A percentile compares a stretch with the other conserved stretches of the same genome.
phyloP scores from a whole-genome alignment of 164 flowering plant species.

The Macadamia integrifolia region DNA sequence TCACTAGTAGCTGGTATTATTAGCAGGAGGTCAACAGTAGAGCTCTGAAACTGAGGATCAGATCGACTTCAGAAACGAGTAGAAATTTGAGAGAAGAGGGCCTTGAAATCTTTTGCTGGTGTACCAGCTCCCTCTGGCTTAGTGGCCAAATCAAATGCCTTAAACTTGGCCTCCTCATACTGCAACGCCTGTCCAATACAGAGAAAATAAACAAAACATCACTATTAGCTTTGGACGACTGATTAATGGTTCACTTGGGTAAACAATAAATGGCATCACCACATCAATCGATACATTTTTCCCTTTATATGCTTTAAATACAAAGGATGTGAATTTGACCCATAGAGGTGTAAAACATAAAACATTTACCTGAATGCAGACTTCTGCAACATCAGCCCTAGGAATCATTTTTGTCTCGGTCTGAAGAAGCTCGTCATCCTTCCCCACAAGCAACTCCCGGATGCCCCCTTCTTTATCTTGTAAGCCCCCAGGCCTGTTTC shows the following conservation, averaged over 20 bases:
- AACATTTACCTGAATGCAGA: slow-evolving; percentile 81
- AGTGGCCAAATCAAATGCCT: slow-evolving; percentile 91
- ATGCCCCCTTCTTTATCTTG: slow-evolving; percentile 91
- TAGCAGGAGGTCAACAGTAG: not conserved
- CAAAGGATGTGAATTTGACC: not conserved
- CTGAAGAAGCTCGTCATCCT: slow-evolving; percentile 92
- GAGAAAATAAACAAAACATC: not conserved
- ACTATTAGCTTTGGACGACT: not conserved
- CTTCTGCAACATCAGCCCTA: slow-evolving; percentile 97
- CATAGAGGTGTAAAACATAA: not conserved
- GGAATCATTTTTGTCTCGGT: slow-evolving; percentile 66
- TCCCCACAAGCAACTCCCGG: slow-evolving; percentile 83
- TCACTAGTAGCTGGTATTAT: too few relatives aligned
- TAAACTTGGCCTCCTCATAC: slow-evolving; percentile 77
- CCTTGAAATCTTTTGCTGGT: slow-evolving; percentile 84
- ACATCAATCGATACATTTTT: too few relatives aligned
- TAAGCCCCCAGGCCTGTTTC: slow-evolving; percentile 90
- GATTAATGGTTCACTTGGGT: not conserved
- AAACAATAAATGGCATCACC: too few relatives aligned
- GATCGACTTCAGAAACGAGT: slow-evolving; percentile 47
- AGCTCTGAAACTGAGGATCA: not conserved
- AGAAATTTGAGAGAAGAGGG: slow-evolving; percentile 64
- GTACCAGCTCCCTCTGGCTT: slow-evolving; percentile 87
- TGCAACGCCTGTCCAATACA: slow-evolving; percentile 62
- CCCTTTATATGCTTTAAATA: too few relatives aligned